These are phyloP conservation scores for Tricholoma sp. DNA, from an alignment of 768 basidiomycete genomes.

Conservation along the genomic window DNA sequence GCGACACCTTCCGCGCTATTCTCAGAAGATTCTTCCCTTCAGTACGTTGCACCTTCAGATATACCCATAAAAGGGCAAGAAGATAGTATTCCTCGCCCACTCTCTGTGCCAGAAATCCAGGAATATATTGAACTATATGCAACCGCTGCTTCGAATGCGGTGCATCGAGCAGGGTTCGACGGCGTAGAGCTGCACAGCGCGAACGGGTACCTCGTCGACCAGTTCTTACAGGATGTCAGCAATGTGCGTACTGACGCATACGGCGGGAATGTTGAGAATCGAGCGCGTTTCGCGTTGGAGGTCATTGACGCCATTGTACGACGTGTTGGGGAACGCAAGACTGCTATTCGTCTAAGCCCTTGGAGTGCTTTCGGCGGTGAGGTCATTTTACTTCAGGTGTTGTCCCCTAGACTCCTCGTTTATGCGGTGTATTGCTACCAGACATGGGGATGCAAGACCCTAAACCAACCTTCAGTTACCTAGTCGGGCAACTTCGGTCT, in stretches of 20 bases:
- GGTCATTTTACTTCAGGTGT: background rate
- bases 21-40: slow-evolving; percentile 28
- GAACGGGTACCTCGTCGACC: slow-evolving; percentile 49
- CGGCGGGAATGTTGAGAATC: slow-evolving; percentile 60
- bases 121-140: slow-evolving; percentile 47
- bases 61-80: slow-evolving; percentile 18
- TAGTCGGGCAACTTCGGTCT: slow-evolving; percentile 30
- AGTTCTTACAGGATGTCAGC: slow-evolving; percentile 45
- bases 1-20: background rate
- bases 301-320: slow-evolving; percentile 45
- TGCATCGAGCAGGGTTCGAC: slow-evolving; percentile 61
- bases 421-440: slow-evolving; percentile 1
- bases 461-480: slow-evolving; percentile 18
- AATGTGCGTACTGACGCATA: slow-evolving; percentile 49
- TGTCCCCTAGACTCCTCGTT: background rate
- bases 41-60: slow-evolving; percentile 28
- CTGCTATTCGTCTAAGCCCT: slow-evolving; percentile 54
- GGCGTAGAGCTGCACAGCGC: slow-evolving; percentile 48
- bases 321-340: slow-evolving; percentile 48
- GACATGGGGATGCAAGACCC: slow-evolving; percentile 43
- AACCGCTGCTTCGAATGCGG: slow-evolving; percentile 49
- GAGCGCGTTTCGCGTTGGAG: slow-evolving; percentile 53
- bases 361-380: slow-evolving; percentile 41
- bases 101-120: slow-evolving; percentile 43
- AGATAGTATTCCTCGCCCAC: slow-evolving; percentile 27